phyloP scores from a whole-genome alignment of 2,329 filamentous ascomycete species.

The Neurospora sp. region DNA sequence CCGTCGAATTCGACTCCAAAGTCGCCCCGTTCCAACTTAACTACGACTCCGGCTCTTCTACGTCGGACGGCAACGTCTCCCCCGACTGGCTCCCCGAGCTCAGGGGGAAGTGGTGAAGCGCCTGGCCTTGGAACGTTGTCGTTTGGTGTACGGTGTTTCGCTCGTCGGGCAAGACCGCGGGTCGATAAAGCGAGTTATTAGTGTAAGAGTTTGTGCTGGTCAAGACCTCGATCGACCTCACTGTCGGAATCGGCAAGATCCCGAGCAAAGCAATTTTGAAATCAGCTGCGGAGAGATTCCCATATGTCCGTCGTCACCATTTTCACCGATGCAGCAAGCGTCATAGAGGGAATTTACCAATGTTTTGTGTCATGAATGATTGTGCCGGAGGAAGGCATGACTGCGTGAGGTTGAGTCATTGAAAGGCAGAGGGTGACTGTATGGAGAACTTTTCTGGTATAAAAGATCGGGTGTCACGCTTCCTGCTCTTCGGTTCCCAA shows the following conservation, averaged over 20 bases:
- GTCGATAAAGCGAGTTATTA: too few relatives aligned
- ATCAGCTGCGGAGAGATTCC: slow-evolving; percentile 30
- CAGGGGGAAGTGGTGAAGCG: too few relatives aligned
- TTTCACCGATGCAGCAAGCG: too few relatives aligned
- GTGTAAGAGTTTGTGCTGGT: too few relatives aligned
- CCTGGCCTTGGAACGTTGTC: too few relatives aligned
- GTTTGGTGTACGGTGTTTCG: too few relatives aligned
- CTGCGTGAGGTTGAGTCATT: background rate
- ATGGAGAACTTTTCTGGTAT: background rate
- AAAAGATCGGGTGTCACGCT: background rate
- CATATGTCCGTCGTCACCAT: too few relatives aligned
- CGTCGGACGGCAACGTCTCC: background rate
- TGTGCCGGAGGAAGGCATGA: background rate
- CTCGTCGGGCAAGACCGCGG: too few relatives aligned
- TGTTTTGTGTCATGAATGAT: background rate
- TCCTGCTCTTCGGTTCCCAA: too few relatives aligned
- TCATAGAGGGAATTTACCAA: too few relatives aligned
- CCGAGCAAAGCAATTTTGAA: slow-evolving; percentile 36
- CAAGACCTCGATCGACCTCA: too few relatives aligned
- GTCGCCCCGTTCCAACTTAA: slow-evolving; percentile 10
- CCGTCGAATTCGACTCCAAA: slow-evolving; percentile 9
- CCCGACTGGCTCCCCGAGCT: slow-evolving; percentile 14
- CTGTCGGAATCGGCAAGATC: slow-evolving; percentile 32
- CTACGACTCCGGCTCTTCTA: background rate
- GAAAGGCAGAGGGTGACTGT: background rate